phyloP scores from a whole-genome alignment of 768 basidiomycete genomes.

The Phylloporus rhodoxanthus region DNA sequence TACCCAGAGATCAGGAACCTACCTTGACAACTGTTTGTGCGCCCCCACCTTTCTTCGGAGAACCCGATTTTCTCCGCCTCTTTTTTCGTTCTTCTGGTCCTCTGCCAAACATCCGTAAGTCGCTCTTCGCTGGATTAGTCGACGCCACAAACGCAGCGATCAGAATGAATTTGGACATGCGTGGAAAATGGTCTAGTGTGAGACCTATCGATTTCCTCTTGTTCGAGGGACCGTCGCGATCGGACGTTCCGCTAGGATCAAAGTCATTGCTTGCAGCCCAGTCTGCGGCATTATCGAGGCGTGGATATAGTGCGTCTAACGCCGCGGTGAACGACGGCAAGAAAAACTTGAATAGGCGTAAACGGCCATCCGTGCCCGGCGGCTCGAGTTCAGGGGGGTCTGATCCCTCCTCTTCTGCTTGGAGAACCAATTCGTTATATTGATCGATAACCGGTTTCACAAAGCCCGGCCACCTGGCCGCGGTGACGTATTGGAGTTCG shows the following conservation, averaged over 20 bases:
- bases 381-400: slow-evolving; percentile 29
- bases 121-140: slow-evolving; percentile 76
- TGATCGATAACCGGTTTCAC: slow-evolving; percentile 61
- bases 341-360: slow-evolving; percentile 61
- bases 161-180: slow-evolving; percentile 69
- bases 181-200: slow-evolving; percentile 42
- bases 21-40: slow-evolving; percentile 45
- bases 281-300: slow-evolving; percentile 54
- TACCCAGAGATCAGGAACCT: background rate
- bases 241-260: slow-evolving; percentile 16
- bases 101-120: slow-evolving; percentile 78
- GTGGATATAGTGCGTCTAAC: slow-evolving; percentile 63
- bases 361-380: slow-evolving; percentile 53
- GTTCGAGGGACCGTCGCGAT: slow-evolving; percentile 1
- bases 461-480: slow-evolving; percentile 78
- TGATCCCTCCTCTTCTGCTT: slow-evolving; percentile 19
- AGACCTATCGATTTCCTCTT: slow-evolving; percentile 7
- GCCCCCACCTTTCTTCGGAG: slow-evolving; percentile 31
- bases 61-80: slow-evolving; percentile 41
- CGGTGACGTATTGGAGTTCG: slow-evolving; percentile 71
- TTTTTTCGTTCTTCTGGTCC: slow-evolving; percentile 60
- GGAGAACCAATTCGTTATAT: slow-evolving; percentile 20
- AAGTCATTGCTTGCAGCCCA: slow-evolving; percentile 56
- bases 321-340: slow-evolving; percentile 56
- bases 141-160: slow-evolving; percentile 78